Conservation (phyloP, 352 stramenopile genomes). For the Pythium pyrilobum region DNA sequence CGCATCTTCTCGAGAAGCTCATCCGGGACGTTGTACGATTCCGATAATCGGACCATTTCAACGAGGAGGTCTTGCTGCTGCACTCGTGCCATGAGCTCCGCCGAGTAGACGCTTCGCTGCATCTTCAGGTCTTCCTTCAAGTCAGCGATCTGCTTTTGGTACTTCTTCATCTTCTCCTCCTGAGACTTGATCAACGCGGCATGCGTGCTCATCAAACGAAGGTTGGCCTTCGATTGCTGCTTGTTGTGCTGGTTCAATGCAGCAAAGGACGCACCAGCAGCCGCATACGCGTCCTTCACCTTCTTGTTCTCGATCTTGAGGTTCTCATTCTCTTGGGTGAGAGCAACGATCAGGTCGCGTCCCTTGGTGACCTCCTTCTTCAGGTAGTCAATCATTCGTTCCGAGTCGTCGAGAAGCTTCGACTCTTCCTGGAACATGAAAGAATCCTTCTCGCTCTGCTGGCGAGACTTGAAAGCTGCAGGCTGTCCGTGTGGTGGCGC, state of each 20-base stretch:
- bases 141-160: slow-evolving; percentile 79
- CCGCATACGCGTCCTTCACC: slow-evolving; percentile 91
- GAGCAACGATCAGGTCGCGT: slow-evolving; percentile 54
- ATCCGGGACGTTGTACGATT: slow-evolving; percentile 46
- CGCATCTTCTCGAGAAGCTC: slow-evolving; percentile 46
- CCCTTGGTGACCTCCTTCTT: slow-evolving; percentile 75
- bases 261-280: slow-evolving; percentile 88
- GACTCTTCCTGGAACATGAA: slow-evolving; percentile 34
- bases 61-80: slow-evolving; percentile 43
- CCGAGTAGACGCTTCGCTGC: slow-evolving; percentile 75
- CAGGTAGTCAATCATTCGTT: slow-evolving; percentile 82
- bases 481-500: slow-evolving; percentile 16
- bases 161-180: slow-evolving; percentile 89
- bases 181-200: slow-evolving; percentile 82
- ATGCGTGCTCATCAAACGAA: slow-evolving; percentile 87
- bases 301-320: slow-evolving; percentile 87
- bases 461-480: slow-evolving; percentile 9
- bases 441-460: slow-evolving; percentile 31
- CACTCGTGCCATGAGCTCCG: slow-evolving; percentile 69
- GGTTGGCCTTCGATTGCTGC: slow-evolving; percentile 89
- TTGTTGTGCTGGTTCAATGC: slow-evolving; percentile 93
- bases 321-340: slow-evolving; percentile 74
- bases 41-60: slow-evolving; percentile 46
- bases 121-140: slow-evolving; percentile 79
- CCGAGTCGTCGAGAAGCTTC: slow-evolving; percentile 76